Evolutionary conservation across 305 asterid genomes (phyloP), one percentile per base, ranked within the genome.

Genomic region (Fraxinus ornus): DNA sequence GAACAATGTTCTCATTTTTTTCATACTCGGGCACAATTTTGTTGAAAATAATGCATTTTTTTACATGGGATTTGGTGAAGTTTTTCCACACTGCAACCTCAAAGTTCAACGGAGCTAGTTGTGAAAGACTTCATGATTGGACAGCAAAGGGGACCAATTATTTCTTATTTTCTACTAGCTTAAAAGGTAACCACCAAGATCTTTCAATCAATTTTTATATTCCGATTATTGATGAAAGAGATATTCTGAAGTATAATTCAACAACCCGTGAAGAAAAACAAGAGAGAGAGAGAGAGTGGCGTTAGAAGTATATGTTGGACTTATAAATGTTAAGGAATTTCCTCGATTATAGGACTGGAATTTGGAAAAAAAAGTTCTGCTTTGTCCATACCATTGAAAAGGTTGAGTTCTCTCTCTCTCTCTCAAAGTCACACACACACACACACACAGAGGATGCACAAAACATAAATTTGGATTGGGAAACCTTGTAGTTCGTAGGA

Each of bases 101-200:
- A 74, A 85, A 76, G 37, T 86, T 87, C 91, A 82, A 84, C 85
- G 77, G 19, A n/a, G 62, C 88, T 83, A 86, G 82, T 81, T 86
- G 80, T 86, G 24, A 49, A 28, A 68, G 79, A 37, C 79, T 77
- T 84, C 82, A 52, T 49, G 30, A 78, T 24, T 85, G 81, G 79
- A 80, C 88, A 80, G 79, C 75, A 80, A 44, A 47, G 19, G 0
- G 19, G 41, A 80, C 49, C 30, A 77, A 55, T 70, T 64, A 28
- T 78, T 52, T n/a, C 78, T 83, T n/a, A 21, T 78, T 60, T 66
- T 83, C 75, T 82, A 85, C 86, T 81, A 81, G 85, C 83, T 79
- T 60, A 62, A 80, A 82, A 78, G 81, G 36, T 62, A 47, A 73
- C 84, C n/a, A 66, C 80, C 39, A 79, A 57, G 35, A 81, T 81